A percentile compares a stretch with the other conserved stretches of the same genome.
These are phyloP conservation scores for Penicillium rolfsii DNA, from an alignment of 2,329 filamentous ascomycete species.

Conservation along the genomic window DNA sequence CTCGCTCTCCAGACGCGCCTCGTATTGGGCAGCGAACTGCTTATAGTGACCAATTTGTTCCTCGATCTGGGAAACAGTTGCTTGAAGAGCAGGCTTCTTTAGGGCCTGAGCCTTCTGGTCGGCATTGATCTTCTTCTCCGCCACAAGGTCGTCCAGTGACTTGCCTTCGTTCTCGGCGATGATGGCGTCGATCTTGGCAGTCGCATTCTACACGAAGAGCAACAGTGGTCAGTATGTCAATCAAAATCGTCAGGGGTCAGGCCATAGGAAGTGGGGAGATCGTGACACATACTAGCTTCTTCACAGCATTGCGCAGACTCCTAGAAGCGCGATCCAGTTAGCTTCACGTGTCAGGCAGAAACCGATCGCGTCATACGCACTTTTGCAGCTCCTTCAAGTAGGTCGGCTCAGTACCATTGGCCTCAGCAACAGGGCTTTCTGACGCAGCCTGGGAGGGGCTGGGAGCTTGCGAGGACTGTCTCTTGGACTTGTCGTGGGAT, in stretches of 20 bases:
- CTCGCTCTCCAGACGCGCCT: conserved; percentile 58
- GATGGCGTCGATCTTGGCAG: conserved; percentile 63
- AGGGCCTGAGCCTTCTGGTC: conserved; percentile 66
- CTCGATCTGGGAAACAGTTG: conserved; percentile 60
- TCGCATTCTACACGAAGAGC: conserved; percentile 52
- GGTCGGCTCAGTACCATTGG: conserved; percentile 69
- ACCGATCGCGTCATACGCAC: conserved; percentile 55
- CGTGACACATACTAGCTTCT: conserved; percentile 77
- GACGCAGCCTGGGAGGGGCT: conserved; percentile 34
- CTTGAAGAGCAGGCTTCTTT: conserved; percentile 65
- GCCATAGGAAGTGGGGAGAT: not conserved
- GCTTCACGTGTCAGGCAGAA: conserved; percentile 11
- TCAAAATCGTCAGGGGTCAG: not conserved
- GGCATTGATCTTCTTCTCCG: conserved; percentile 64
- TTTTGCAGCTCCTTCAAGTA: conserved; percentile 90
- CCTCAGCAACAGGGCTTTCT: conserved; percentile 47
- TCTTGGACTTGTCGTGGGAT: conserved; percentile 70
- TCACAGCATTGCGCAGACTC: conserved; percentile 87
- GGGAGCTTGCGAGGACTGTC: conserved; percentile 50
- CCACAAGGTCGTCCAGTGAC: conserved; percentile 65
- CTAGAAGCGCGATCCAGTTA: conserved; percentile 51
- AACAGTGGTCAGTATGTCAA: conserved; percentile 24
- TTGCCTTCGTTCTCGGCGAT: conserved; percentile 62
- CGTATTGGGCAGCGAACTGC: conserved; percentile 62
- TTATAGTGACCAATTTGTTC: conserved; percentile 65